Evolutionary conservation across 306 rosid species (phyloP).

Genomic region (Arachis hypogaea): DNA sequence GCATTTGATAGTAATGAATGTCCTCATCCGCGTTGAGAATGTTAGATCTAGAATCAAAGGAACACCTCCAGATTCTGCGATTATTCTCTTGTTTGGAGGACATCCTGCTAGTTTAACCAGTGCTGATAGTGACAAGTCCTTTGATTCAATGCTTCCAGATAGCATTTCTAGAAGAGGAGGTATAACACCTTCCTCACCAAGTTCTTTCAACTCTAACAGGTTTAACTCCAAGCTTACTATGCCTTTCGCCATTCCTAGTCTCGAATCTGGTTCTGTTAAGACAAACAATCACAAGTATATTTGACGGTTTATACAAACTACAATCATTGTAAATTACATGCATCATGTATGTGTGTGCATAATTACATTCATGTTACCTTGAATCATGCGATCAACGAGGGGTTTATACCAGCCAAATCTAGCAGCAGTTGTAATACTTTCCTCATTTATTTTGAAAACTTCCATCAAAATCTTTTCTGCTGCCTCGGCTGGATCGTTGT

Average conservation of each 20-base stretch:
- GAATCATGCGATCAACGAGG: constrained; percentile 59
- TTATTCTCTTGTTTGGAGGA: constrained; percentile 59
- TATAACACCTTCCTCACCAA: constrained; percentile 78
- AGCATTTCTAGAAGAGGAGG: constrained; percentile 75
- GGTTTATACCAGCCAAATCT: constrained; percentile 80
- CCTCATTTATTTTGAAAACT: constrained; percentile 66
- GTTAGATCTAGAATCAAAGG: constrained; percentile 55
- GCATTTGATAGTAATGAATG: constrained; percentile 55
- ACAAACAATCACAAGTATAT: constrained; percentile 13
- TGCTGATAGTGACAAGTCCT: constrained; percentile 60
- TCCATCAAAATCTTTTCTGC: constrained; percentile 68
- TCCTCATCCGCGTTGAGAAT: constrained; percentile 47
- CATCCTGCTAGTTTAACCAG: constrained; percentile 62
- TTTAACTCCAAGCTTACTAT: constrained; percentile 57
- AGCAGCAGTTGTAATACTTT: constrained; percentile 59
- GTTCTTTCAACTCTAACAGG: constrained; percentile 56
- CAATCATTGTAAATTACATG: background rate
- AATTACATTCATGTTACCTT: constrained; percentile 50
- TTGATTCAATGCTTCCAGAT: constrained; percentile 53
- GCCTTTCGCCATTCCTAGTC: constrained; percentile 60
- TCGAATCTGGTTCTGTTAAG: constrained; percentile 72
- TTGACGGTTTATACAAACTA: background rate
- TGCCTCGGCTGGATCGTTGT: constrained; percentile 57
- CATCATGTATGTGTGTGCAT: background rate
- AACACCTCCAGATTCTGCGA: constrained; percentile 71